Conservation (phyloP, 2,329 filamentous ascomycete genomes). For the Aspergillus glaucus region DNA sequence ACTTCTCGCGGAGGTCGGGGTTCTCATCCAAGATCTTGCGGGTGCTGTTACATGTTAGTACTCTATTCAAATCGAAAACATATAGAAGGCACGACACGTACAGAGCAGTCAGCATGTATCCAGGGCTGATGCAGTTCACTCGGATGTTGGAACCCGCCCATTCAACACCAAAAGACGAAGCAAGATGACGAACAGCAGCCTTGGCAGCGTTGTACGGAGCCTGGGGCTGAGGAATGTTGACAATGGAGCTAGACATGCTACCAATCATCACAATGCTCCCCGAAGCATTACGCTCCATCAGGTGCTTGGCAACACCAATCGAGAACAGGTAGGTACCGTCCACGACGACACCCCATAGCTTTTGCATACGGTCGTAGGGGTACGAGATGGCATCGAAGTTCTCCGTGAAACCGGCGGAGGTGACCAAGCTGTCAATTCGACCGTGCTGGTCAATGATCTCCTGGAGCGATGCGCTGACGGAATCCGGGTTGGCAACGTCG, state of each 20-base stretch:
- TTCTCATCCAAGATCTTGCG: conserved; percentile 93
- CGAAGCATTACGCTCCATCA: conserved; percentile 71
- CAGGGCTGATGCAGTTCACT: conserved; percentile 91
- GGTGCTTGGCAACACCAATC: conserved; percentile 73
- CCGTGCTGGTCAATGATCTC: conserved; percentile 66
- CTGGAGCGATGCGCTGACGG: conserved; percentile 66
- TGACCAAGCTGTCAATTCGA: conserved; percentile 86
- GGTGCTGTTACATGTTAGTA: conserved; percentile 51
- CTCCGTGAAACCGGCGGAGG: conserved; percentile 93
- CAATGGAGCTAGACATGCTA: conserved; percentile 88
- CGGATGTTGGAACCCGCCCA: conserved; percentile 85
- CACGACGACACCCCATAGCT: conserved; percentile 91
- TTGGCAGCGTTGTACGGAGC: conserved; percentile 90
- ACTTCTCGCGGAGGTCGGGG: conserved; percentile 80
- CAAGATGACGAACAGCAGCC: conserved; percentile 83
- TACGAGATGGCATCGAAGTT: conserved; percentile 91
- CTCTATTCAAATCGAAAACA: neutral
- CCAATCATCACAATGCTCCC: conserved; percentile 93
- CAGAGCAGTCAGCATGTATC: conserved; percentile 94
- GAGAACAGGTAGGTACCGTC: conserved; percentile 89
- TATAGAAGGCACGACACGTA: conserved; percentile 44
- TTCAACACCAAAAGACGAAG: conserved; percentile 82
- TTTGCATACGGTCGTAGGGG: conserved; percentile 82
- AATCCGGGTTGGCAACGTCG: conserved; percentile 74
- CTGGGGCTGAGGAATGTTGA: conserved; percentile 93